Evolutionary conservation across 202 grass and related monocot genomes (phyloP).

Genomic region (Thinopyrum obtusiflorum): DNA sequence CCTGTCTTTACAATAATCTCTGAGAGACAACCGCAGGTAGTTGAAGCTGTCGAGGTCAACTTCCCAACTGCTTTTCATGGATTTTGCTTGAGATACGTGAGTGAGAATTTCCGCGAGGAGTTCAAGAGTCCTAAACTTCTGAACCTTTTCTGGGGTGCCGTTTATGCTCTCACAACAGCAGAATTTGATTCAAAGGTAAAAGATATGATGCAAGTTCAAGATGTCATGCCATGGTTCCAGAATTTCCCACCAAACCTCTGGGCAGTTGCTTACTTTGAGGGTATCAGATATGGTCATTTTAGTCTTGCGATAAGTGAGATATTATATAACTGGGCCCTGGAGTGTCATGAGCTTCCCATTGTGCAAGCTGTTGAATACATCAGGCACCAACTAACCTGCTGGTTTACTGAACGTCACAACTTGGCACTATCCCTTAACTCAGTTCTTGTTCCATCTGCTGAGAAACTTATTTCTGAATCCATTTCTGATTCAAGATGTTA

Average conservation of each 20-base stretch:
- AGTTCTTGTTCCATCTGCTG: constrained; percentile 84
- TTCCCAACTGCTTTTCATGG: constrained; percentile 88
- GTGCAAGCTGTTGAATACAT: constrained; percentile 96
- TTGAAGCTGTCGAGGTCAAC: constrained; percentile 68
- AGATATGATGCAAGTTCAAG: constrained; percentile 93
- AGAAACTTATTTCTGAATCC: constrained; percentile 90
- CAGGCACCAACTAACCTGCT: constrained; percentile 63
- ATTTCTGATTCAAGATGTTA: constrained; percentile 81
- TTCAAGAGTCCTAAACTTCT: constrained; percentile 98
- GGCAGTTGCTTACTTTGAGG: constrained; percentile 90
- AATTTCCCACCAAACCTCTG: constrained; percentile 82
- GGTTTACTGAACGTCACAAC: constrained; percentile 73
- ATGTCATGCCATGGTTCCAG: constrained; percentile 86
- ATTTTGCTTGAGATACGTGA: constrained; percentile 88
- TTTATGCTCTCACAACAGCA: constrained; percentile 74
- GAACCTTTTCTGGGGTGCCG: constrained; percentile 91
- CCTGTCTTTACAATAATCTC: constrained; percentile 88
- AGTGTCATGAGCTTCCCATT: constrained; percentile 90
- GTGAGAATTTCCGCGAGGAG: constrained; percentile 90
- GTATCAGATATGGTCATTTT: constrained; percentile 87
- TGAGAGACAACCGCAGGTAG: constrained; percentile 64
- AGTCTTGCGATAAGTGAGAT: constrained; percentile 77
- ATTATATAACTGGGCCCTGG: constrained; percentile 82
- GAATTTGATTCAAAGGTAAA: constrained; percentile 87
- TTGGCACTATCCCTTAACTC: constrained; percentile 65